Base-by-base conservation (phyloP, 1,284 basidiomycete species). In the Marasmius sp. region DNA sequence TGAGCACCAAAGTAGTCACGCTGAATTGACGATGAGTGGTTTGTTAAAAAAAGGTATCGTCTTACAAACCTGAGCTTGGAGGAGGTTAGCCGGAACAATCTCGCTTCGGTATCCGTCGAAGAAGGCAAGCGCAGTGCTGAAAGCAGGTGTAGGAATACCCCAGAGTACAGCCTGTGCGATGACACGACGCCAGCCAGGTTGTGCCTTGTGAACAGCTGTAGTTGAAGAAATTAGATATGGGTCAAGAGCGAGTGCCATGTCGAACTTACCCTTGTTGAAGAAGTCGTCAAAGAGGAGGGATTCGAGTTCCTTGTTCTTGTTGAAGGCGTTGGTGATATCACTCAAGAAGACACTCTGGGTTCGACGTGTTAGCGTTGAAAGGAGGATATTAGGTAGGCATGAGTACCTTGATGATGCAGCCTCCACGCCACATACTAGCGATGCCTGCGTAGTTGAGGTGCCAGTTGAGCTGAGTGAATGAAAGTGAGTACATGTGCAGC, bases 391-490 rank as follows among this genome's bases (percentile, higher is more conserved):
- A 1, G 49, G 53, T 60, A 58, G 16, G 14, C 38, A n/a, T n/a
- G 65, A 63, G 36, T 57, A 83, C 88, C 85, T 95, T 95, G 87
- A 99, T 99, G 79, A 99, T 99, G 80, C 97, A 99, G 68, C 97
- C 97, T 69, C 97, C 97, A 73, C 97, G 94, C 97, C 97, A 99
- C 95, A 99, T 99, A 69, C 86, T 89, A 56, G 97, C 97, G 75
- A 99, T 98, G 66, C 95, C 95, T 72, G 95, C 92, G 76, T 97
- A 97, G 84, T 95, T 95, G 73, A 95, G 79, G 74, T 91, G 87
- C 93, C 93, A 95, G 67, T 73, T 76, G 67, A 89, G 72, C 89
- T 92, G 65, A 33, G 20, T 45, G 20, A 8, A 39, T 55, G 38
- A 68, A 39, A 16, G 38, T 27, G 20, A 53, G 41, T 38, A 10